Conservation (phyloP, 441 rosid genomes). For the Euphorbia celastroides region DNA sequence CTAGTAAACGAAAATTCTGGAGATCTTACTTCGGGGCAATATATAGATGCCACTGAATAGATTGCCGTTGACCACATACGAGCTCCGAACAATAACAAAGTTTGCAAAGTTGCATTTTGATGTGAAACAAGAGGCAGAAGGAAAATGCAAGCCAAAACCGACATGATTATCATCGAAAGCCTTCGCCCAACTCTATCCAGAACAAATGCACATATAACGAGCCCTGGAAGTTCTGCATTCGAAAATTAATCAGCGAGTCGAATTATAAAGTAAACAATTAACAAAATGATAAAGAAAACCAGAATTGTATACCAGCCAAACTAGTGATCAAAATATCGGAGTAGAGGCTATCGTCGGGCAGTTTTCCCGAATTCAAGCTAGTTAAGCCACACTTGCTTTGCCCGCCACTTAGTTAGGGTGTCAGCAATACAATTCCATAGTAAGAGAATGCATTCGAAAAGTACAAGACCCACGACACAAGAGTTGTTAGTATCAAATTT, state of each 20-base stretch:
- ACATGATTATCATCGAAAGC: slow-evolving; percentile 41
- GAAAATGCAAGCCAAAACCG: slow-evolving; percentile 31
- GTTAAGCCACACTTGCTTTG: slow-evolving; percentile 26
- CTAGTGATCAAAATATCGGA: slow-evolving; percentile 44
- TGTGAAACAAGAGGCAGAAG: slow-evolving; percentile 41
- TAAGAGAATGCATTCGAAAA: slow-evolving; percentile 47
- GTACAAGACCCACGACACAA: slow-evolving; percentile 42
- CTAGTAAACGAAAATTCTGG: too few relatives aligned
- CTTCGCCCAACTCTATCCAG: slow-evolving; percentile 57
- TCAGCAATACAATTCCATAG: slow-evolving; percentile 50
- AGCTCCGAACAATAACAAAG: slow-evolving; percentile 44
- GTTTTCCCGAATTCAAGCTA: not conserved
- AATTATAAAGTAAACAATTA: not conserved
- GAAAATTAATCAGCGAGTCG: not conserved
- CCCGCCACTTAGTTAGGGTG: slow-evolving; percentile 40
- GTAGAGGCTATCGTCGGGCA: slow-evolving; percentile 28
- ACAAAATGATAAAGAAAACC: not conserved
- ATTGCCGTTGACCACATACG: slow-evolving; percentile 44
- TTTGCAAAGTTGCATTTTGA: slow-evolving; percentile 31
- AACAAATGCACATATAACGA: slow-evolving; percentile 35
- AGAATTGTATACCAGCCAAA: slow-evolving; percentile 37
- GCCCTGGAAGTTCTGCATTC: slow-evolving; percentile 49
- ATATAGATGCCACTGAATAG: slow-evolving; percentile 42
- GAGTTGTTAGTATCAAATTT: slow-evolving; percentile 35
- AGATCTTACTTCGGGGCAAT: slow-evolving; percentile 50